Base-by-base conservation (phyloP, 2,329 filamentous ascomycete genomes). In the Penicillium sp. region DNA sequence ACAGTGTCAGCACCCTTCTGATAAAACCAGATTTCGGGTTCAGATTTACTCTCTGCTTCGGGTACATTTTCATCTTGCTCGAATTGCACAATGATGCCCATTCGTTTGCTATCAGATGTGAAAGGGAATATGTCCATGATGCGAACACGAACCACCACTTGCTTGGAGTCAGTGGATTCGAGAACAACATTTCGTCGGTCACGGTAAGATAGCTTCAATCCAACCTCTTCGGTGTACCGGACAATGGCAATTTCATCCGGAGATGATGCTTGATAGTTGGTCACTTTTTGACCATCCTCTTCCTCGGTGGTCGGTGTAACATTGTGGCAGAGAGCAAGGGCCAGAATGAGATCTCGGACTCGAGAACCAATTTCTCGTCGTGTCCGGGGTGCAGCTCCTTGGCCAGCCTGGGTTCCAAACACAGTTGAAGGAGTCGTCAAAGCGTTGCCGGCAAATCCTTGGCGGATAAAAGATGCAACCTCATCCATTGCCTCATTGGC, bases 401-500 rank as follows among this genome's bases (percentile, higher is more conserved):
- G 69, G 74, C 69, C 80, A 29, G 85, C 82, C 22, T 85, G 81
- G n/a, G 82, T 80, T 9, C 82, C 82, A 56, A 86, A 86, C 1
- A 83, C 82, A 2, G 89, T 89, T 0, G 90, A 92, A 0, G 92
- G 90, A 0, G 90, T 94, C 31, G 90, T 85, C 22, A 95, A 50
- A 55, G 64, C 53, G 56, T 63, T 37, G 79, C 77, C 70, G 12
- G 86, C 82, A 66, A 97, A 96, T 6, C 88, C 90, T 71, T 97
- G 92, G 59, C 83, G 86, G 49, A 99, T 84, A 69, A 96, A 97
- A 0, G 89, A 84, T 12, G 85, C 79, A 12, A 99, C 94, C 76
- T 99, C 95, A 64, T 97, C 94, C 94, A 99, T 99, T 9, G 94
- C 93, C 70, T 99, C 94, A 65, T 96, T 96, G 31, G 93, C 94